Evolutionary conservation across 148 eudicot genomes (phyloP), one percentile per base, ranked within the genome.

Genomic region (Persicaria maculosa): DNA sequence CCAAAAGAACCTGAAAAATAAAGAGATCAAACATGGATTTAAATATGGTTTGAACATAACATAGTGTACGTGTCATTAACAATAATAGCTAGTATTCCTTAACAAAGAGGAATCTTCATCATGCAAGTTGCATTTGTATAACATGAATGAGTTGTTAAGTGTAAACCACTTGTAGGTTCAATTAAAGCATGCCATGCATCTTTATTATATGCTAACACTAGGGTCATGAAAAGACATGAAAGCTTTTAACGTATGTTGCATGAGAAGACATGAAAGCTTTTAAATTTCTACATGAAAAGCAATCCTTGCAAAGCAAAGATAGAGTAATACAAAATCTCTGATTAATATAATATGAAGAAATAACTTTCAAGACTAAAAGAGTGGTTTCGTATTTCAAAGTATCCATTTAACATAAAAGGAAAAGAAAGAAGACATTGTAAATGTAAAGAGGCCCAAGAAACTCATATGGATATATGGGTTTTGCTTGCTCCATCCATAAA

Each of bases 401-500:
- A 53, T 53, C 14, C 57, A 53, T 15, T 53, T 53, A 1, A 53
- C n/a, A 53, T 53, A 53, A 53, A 53, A 53, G n/a, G 15, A 53
- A 50, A 11, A 50, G 54, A 5, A 57, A 10, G 62, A 57, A 19
- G 17, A 57, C 36, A n/a, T 1, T 5, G 98, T 94, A 69, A 94
- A 94, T 65, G 97, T 92, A 80, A 94, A 94, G 46, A 94, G 92
- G 65, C 98, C 98, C 88, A 94, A 83, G 84, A 94, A 94, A 77
- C 98, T 94, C 98, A 94, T 92, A 79, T 90, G 98, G 76, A 94
- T 92, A 76, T 67, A 92, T 47, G 98, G 98, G 83, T 94, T 94
- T 84, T 92, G 98, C 86, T 94, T 94, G 86, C 98, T 94, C 98
- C 98, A 94, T 44, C 92, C 98, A 79, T 94, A 94, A 25, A 94